phyloP scores from a whole-genome alignment of 805 yeast species.

The Candida schatavii region DNA sequence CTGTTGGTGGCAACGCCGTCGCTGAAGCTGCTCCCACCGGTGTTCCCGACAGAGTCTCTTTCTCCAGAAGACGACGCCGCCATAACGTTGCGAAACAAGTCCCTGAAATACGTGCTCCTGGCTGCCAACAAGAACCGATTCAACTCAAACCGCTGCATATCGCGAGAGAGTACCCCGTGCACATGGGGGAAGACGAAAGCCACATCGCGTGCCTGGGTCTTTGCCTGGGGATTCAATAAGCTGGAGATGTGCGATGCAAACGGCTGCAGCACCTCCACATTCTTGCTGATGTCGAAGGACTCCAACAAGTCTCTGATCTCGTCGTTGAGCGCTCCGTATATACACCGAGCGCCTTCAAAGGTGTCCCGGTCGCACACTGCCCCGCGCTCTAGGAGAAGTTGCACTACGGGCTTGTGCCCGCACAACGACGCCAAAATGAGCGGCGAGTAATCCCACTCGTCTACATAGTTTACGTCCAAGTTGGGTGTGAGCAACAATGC shows the following conservation, averaged over 20 bases:
- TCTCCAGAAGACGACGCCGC: background rate
- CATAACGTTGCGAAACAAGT: no score
- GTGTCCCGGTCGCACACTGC: conserved; percentile 79
- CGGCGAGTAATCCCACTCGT: conserved; percentile 75
- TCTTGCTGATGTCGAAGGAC: conserved; percentile 63
- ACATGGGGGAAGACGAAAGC: conserved; percentile 21
- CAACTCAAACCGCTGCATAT: conserved; percentile 15
- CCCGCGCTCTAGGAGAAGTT: conserved; percentile 56
- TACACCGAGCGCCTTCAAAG: conserved; percentile 73
- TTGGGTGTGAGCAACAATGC: conserved; percentile 45
- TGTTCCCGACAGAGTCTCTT: background rate
- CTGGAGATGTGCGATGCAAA: conserved; percentile 69
- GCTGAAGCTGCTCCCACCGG: background rate
- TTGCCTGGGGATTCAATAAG: conserved; percentile 26
- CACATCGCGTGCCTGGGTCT: conserved; percentile 28
- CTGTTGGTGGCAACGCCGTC: background rate
- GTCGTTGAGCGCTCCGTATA: conserved; percentile 76
- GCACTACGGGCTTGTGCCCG: conserved; percentile 69
- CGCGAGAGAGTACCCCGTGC: conserved; percentile 12
- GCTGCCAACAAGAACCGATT: conserved; percentile 36
- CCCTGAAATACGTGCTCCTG: conserved; percentile 24
- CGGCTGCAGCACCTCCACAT: conserved; percentile 66
- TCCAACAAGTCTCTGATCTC: conserved; percentile 56
- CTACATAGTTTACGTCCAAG: conserved; percentile 48
- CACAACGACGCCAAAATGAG: conserved; percentile 70